Evolutionary conservation across 257 asterid species (phyloP), one percentile per base, ranked within the genome.

Genomic region (Mentha longifolia): DNA sequence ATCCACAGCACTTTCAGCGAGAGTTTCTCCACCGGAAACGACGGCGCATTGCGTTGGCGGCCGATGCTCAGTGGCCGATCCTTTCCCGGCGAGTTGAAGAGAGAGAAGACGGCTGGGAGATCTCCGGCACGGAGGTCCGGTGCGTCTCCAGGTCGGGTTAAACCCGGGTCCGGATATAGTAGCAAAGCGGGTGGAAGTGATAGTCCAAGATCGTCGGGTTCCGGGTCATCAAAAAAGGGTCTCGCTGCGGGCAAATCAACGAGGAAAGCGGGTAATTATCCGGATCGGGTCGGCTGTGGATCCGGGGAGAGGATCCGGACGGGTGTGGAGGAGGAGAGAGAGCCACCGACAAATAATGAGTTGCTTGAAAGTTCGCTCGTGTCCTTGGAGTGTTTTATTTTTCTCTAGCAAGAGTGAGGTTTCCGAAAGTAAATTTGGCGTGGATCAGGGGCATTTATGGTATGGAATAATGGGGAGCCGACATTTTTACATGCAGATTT

Each of bases 381-480:
- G 76, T 93, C 98, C 79, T 76, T 93, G 88, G 97, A 93, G 60
- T 93, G 97, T 77, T 93, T 93, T 43, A 93, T 93, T 30, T 93
- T 91, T 77, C 92, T 92, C 39, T 92, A 83, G 74, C 0, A 57
- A 14, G 10, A 65, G 31, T 33, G 12, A 4, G 3, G 25, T 14
- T 15, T 14, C 33, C 20, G 6, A 17, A 3, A 7, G 78, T 61
- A 63, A 77, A 46, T 49, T 35, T 14, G 43, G 6, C 0, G 47
- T 57, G 13, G 45, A 2, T 3, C 42, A 68, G 82, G 83, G 80
- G 3, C 70, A 78, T 49, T 71, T 66, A 54, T 22, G 78, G 68
- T 37, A 71, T 65, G 54, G 28, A 6, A 14, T 1, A 46, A n/a
- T 22, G 30, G 30, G 16, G 45, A 4, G 66, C 67, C 31, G 31